These are phyloP conservation scores for Fusarium sacchari DNA, from an alignment of 2,329 filamentous ascomycete genomes.

Conservation along the genomic window DNA sequence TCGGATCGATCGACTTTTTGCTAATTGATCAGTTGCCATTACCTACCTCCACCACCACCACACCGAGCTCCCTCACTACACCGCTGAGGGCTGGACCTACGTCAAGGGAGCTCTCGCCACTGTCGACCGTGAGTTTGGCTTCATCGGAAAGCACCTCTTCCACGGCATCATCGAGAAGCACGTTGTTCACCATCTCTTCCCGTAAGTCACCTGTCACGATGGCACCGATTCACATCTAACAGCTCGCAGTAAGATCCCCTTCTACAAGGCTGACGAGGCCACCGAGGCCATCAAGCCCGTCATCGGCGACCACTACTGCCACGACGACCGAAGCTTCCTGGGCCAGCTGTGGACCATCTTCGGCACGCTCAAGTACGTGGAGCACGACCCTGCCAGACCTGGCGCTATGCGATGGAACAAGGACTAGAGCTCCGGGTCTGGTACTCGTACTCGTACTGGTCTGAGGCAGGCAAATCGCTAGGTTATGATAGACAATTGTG, in stretches of 20 bases:
- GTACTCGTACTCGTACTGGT: background rate
- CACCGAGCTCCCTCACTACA: constrained; percentile 52
- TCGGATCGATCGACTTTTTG: background rate
- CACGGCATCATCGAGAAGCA: constrained; percentile 70
- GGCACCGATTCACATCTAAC: background rate
- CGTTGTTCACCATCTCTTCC: constrained; percentile 69
- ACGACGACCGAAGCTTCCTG: constrained; percentile 43
- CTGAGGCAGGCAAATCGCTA: background rate
- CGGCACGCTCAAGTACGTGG: constrained; percentile 45
- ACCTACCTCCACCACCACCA: constrained; percentile 81
- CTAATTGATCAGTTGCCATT: constrained; percentile 66
- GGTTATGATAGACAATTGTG: constrained; percentile 19
- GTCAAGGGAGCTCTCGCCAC: constrained; percentile 69
- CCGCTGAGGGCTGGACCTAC: constrained; percentile 67
- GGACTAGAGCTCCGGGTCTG: constrained; percentile 32
- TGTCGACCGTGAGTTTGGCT: constrained; percentile 70
- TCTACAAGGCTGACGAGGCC: constrained; percentile 63
- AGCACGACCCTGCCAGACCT: constrained; percentile 39
- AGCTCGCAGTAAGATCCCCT: constrained; percentile 44
- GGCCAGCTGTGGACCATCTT: constrained; percentile 45
- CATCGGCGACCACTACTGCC: constrained; percentile 91
- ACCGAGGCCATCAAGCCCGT: constrained; percentile 79
- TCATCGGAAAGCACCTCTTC: constrained; percentile 69
- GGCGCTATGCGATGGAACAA: constrained; percentile 43
- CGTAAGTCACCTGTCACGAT: constrained; percentile 40